Percentiles rank a stretch among this genome's conserved stretches.
phyloP scores from a whole-genome alignment of 2,329 filamentous ascomycete genomes.

The Fusarium buharicum region DNA sequence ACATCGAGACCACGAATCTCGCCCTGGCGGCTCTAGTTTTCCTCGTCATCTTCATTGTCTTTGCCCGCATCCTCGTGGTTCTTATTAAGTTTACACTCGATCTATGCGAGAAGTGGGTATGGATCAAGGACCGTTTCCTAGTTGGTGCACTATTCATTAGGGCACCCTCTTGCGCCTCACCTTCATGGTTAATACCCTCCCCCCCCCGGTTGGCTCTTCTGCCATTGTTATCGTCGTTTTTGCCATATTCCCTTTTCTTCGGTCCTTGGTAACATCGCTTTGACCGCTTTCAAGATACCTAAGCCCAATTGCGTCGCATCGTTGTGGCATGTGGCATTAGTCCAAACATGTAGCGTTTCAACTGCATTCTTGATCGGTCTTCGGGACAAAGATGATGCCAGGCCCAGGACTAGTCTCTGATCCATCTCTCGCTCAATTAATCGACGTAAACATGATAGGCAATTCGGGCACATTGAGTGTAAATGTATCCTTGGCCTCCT shows the following conservation, averaged over 20 bases:
- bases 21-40: slow-evolving; percentile 92
- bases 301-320: too few species aligned
- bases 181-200: too few species aligned
- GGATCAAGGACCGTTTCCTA: slow-evolving; percentile 89
- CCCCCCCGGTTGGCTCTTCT: too few species aligned
- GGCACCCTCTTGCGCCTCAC: slow-evolving; percentile 91
- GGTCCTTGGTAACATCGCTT: slow-evolving; percentile 80
- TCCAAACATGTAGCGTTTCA: too few species aligned
- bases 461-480: slow-evolving; percentile 9
- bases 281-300: slow-evolving; percentile 89
- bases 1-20: slow-evolving; percentile 89
- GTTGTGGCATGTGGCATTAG: too few species aligned
- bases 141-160: slow-evolving; percentile 92
- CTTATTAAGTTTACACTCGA: slow-evolving; percentile 86
- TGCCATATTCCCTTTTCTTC: slow-evolving; percentile 87
- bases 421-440: too few species aligned
- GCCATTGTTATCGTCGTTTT: slow-evolving; percentile 88
- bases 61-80: slow-evolving; percentile 77
- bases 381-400: too few species aligned
- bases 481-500: slow-evolving; percentile 8
- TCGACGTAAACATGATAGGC: slow-evolving; percentile 4
- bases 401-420: too few species aligned
- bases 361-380: too few species aligned
- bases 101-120: slow-evolving; percentile 74
- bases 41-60: slow-evolving; percentile 83